These are phyloP conservation scores for Friedmanniomyces endolithicus DNA, from an alignment of 495 filamentous ascomycete species.

Conservation along the genomic window DNA sequence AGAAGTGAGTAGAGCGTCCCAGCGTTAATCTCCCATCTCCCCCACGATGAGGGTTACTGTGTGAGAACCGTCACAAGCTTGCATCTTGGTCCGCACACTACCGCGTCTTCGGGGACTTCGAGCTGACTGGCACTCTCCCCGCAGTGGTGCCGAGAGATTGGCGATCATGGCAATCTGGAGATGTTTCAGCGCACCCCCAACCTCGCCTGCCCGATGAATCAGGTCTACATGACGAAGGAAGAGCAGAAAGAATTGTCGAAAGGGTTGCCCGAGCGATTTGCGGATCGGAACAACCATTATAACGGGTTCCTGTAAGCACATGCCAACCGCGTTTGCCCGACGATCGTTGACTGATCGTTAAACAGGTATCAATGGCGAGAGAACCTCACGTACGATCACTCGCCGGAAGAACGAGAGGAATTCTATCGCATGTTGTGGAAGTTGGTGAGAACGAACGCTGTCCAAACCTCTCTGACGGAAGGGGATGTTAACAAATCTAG, in stretches of 20 bases:
- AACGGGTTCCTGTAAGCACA: conserved; percentile 30
- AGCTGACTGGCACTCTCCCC: too few relatives aligned
- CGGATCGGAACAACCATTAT: conserved; percentile 35
- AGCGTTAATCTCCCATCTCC: too few relatives aligned
- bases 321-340: too few relatives aligned
- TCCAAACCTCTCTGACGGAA: background rate
- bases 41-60: too few relatives aligned
- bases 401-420: conserved; percentile 36
- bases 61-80: too few relatives aligned
- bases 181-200: conserved; percentile 47
- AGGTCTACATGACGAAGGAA: conserved; percentile 30
- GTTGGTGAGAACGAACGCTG: background rate
- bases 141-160: conserved; percentile 24
- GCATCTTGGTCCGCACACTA: too few relatives aligned
- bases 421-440: conserved; percentile 38
- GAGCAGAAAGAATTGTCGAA: conserved; percentile 30
- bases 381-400: conserved; percentile 36
- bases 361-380: conserved; percentile 30
- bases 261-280: conserved; percentile 36
- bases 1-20: background rate
- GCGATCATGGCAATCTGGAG: conserved; percentile 27
- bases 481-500: background rate
- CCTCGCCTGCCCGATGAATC: conserved; percentile 41
- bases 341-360: too few relatives aligned
- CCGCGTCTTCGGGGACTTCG: too few relatives aligned